Evolutionary conservation across 164 flowering plant species (phyloP), one percentile per base, ranked within the genome.

Genomic region (Brasenia schreberi): DNA sequence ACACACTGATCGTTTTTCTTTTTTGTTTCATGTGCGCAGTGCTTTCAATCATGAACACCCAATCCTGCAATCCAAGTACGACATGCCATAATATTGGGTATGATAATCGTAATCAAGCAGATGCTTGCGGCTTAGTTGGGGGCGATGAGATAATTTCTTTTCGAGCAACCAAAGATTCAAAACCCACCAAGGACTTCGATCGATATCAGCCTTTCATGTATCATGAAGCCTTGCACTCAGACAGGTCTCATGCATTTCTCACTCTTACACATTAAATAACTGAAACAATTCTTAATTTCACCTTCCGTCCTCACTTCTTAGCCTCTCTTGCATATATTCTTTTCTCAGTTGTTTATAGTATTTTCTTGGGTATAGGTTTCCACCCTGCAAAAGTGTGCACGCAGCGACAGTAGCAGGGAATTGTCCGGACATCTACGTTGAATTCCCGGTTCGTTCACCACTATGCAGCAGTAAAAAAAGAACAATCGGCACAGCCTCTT

Each of bases 401-500:
- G 56, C 12, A 14, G 56, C 12, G 16, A 49, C 16, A 14, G 16
- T 49, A 14, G 56, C 56, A 49, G 56, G 16, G 56, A 49, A 49
- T 14, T 49, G 56, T 49, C 56, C 56, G 56, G 56, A 49, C 9
- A 2, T 7, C 56, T 14, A 49, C 56, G 16, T 49, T 14, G 56
- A 49, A 14, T 49, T 14, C 56, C 56, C 14, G 53, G 53, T 45
- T 45, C 14, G 14, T 45, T 45, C 53, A 49, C 56, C 56, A 78
- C 78, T 78, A 68, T 67, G 77, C 78, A 68, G 75, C 72, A 49
- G 16, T 14, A 49, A 49, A 49, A 75, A 79, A 76, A 75, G 83
- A 79, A 77, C 72, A 72, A 72, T 64, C 71, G 83, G 71, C 64
- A 67, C 79, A 67, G 85, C 63, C 67, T 9, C 79, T 62, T 69